Evolutionary conservation across 768 basidiomycete species (phyloP), one percentile per base, ranked within the genome.

Genomic region (Podaxis mareebaensis): DNA sequence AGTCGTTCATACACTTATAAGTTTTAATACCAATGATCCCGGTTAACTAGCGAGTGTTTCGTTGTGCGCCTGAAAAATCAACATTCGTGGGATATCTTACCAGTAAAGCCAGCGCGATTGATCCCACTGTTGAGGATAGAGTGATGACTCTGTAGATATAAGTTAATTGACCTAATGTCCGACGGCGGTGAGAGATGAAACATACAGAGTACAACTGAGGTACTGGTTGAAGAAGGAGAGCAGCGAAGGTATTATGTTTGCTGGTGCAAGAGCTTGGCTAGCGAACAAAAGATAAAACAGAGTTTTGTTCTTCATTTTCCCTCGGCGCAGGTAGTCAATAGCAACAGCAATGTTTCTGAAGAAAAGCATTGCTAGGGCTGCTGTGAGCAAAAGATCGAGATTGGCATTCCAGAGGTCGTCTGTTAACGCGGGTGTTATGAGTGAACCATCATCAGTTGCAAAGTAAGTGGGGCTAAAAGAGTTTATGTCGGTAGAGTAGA

Each of bases 21-120:
- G 84, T 86, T 70, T 90, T 90, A 67, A 84, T 75, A 13, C 88
- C 88, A 38, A 87, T 76, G 33, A 89, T 83, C 33, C 86, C 87
- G 0, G 85, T 81, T 46, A 89, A 79, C 88, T 88, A 59, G 8
- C 10, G 36, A 46, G 33, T 44, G 36, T 60, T 53, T 48, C 24
- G 10, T 11, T 26, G 26, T 33, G 10, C 13, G 20, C 24, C 10
- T 2, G 17, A 20, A 10, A n/a, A 26, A 40, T 56, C 8, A 15
- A 22, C 36, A 54, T 10, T 22, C 8, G 13, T 26, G 57, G 60
- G 4, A 17, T 38, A 30, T 46, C 69, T 36, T 63, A 83, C 82
- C 69, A 83, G 68, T 61, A 81, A 67, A 28, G 78, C 77, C 1
- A 83, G 69, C 0, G 79, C 80, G 12, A 74, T 63, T 26, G 76